A percentile compares a stretch with the other conserved stretches of the same genome.
phyloP scores from a whole-genome alignment of 768 basidiomycete species.

The Boletellus sp. region DNA sequence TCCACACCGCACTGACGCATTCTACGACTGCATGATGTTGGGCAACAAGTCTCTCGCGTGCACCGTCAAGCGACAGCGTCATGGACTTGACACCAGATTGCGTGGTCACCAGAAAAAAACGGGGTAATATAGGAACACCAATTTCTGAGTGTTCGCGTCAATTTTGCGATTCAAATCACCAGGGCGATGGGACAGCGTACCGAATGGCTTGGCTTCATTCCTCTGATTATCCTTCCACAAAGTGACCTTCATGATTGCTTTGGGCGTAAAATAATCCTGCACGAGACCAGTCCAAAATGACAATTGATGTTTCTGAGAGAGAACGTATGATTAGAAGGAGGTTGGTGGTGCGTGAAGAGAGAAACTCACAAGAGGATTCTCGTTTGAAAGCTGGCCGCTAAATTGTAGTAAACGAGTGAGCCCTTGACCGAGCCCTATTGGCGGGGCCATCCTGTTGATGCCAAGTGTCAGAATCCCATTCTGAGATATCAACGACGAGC shows the following conservation, averaged over 20 bases:
- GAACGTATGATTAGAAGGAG: background rate
- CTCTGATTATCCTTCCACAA: conserved; percentile 84
- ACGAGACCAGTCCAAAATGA: conserved; percentile 66
- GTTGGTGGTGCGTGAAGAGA: background rate
- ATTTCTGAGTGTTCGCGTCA: conserved; percentile 52
- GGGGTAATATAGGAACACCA: conserved; percentile 71
- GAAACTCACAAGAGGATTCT: conserved; percentile 43
- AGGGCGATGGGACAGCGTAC: conserved; percentile 39
- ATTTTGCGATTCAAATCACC: conserved; percentile 2
- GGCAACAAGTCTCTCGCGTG: conserved; percentile 61
- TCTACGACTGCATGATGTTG: conserved; percentile 54
- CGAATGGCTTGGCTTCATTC: conserved; percentile 79
- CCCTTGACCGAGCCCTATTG: conserved; percentile 58
- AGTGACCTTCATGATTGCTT: conserved; percentile 73
- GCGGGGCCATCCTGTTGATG: conserved; percentile 29
- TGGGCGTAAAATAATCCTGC: conserved; percentile 65
- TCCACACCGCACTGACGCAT: conserved; percentile 74
- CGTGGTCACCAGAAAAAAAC: conserved; percentile 81
- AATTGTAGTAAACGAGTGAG: conserved; percentile 64
- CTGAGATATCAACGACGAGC: background rate
- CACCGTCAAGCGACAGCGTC: conserved; percentile 74
- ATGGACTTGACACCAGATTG: conserved; percentile 84
- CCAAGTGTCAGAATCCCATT: conserved; percentile 14
- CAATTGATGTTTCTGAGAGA: conserved; percentile 54
- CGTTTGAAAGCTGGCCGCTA: conserved; percentile 58